These are phyloP conservation scores for Fusarium chlamydosporum DNA, from an alignment of 2,329 filamentous ascomycete genomes.

Conservation along the genomic window DNA sequence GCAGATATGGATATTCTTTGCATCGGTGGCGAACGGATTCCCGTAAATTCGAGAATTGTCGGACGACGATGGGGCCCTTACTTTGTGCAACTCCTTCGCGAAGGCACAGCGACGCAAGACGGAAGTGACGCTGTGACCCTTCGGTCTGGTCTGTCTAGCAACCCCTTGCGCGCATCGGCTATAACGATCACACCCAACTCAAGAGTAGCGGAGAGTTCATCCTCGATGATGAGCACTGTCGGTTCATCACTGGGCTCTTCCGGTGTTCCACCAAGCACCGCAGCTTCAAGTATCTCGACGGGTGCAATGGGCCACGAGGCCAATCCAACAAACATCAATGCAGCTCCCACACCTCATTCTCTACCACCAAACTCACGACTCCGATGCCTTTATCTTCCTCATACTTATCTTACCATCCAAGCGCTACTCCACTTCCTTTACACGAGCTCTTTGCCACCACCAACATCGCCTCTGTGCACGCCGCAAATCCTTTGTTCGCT, in stretches of 20 bases:
- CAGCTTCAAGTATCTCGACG: conserved; percentile 61
- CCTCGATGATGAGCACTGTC: conserved; percentile 63
- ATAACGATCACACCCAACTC: conserved; percentile 85
- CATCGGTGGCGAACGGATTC: conserved; percentile 89
- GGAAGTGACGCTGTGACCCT: conserved; percentile 82
- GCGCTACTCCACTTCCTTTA: conserved; percentile 94
- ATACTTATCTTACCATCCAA: conserved; percentile 90
- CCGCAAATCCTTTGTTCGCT: conserved; percentile 97
- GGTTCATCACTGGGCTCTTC: conserved; percentile 59
- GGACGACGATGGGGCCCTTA: conserved; percentile 94
- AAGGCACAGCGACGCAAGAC: conserved; percentile 80
- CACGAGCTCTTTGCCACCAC: conserved; percentile 86
- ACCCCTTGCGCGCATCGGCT: conserved; percentile 80
- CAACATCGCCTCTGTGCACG: conserved; percentile 83
- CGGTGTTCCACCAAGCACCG: conserved; percentile 59
- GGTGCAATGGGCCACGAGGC: conserved; percentile 56
- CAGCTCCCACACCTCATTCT: conserved; percentile 69
- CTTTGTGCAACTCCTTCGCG: conserved; percentile 90
- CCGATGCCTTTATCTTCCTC: conserved; percentile 90
- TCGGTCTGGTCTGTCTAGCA: conserved; percentile 71
- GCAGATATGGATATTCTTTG: conserved; percentile 98
- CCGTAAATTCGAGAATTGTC: conserved; percentile 91
- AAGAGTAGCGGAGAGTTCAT: conserved; percentile 63
- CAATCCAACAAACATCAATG: conserved; percentile 62
- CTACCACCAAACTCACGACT: conserved; percentile 77